Percentiles rank a stretch among this genome's conserved stretches.
Conservation (phyloP, 371 early-diverging fungal species). For the Mortierella sp. region DNA sequence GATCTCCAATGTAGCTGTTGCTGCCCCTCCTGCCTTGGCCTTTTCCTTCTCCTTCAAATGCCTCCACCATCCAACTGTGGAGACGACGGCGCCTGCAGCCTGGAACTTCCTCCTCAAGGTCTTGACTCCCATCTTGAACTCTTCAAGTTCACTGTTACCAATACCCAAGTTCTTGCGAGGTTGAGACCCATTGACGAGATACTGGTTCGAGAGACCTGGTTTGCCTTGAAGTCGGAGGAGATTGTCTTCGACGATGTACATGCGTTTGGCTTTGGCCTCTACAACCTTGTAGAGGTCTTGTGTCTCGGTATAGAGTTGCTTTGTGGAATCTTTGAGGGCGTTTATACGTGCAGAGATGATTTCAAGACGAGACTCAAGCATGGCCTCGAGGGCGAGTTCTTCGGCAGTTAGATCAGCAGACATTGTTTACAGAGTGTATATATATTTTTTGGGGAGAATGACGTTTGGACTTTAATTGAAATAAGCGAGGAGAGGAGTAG, state of each 20-base stretch:
- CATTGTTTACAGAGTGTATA: slow-evolving; percentile 9
- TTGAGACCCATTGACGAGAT: slow-evolving; percentile 32
- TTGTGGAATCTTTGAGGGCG: slow-evolving; percentile 13
- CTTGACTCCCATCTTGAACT: slow-evolving; percentile 57
- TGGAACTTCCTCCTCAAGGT: slow-evolving; percentile 52
- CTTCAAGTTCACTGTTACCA: slow-evolving; percentile 36
- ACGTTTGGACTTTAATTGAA: not conserved
- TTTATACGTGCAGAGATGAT: slow-evolving; percentile 29
- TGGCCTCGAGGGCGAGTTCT: slow-evolving; percentile 46
- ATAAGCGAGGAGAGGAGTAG: not conserved
- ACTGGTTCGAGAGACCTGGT: slow-evolving; percentile 45
- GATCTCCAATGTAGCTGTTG: not conserved
- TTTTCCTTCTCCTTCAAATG: slow-evolving; percentile 42
- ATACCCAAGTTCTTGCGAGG: slow-evolving; percentile 24
- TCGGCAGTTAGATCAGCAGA: slow-evolving; percentile 36
- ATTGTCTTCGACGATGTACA: slow-evolving; percentile 44
- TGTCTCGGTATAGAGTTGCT: slow-evolving; percentile 19
- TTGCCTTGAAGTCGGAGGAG: slow-evolving; percentile 51
- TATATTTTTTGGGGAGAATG: not conserved
- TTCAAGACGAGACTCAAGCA: slow-evolving; percentile 49
- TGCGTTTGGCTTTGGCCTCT: slow-evolving; percentile 34
- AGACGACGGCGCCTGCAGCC: slow-evolving; percentile 37
- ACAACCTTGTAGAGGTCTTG: slow-evolving; percentile 19
- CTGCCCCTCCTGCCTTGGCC: not conserved
- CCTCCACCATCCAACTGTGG: slow-evolving; percentile 55